phyloP scores from a whole-genome alignment of 2,329 filamentous ascomycete species.

The Penicillium hesseltinei region DNA sequence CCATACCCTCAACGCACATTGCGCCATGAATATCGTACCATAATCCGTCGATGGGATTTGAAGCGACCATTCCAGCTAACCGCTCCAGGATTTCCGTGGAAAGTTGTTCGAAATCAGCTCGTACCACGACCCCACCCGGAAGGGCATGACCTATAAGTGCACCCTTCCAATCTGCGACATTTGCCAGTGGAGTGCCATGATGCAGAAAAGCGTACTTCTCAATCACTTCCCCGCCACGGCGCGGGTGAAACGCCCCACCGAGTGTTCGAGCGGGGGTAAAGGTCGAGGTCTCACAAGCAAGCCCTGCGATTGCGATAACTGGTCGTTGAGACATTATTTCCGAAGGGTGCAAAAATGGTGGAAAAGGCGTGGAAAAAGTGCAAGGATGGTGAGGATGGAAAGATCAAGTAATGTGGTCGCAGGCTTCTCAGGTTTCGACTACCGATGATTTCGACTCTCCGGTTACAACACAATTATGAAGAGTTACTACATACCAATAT shows the following conservation, averaged over 20 bases:
- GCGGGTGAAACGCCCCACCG: constrained; percentile 52
- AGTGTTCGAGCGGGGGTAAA: constrained; percentile 53
- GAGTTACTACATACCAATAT: not conserved
- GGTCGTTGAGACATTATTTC: constrained; percentile 39
- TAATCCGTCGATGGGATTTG: constrained; percentile 45
- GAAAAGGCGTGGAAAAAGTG: not conserved
- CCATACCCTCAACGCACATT: constrained; percentile 53
- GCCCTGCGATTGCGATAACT: constrained; percentile 52
- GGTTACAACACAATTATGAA: not conserved
- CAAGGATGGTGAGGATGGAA: no score
- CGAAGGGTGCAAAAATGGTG: not conserved
- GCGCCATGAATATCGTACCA: constrained; percentile 59
- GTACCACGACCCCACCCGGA: constrained; percentile 50
- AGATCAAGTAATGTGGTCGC: constrained; percentile 18
- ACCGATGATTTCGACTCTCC: not conserved
- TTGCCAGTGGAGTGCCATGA: constrained; percentile 41
- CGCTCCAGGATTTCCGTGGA: constrained; percentile 43
- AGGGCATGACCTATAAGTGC: constrained; percentile 53
- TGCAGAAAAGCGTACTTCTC: constrained; percentile 49
- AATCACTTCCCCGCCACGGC: constrained; percentile 45
- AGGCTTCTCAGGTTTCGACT: not conserved
- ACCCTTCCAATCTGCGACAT: constrained; percentile 51
- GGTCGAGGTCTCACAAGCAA: constrained; percentile 55
- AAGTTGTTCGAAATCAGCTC: constrained; percentile 49
- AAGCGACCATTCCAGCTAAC: constrained; percentile 38